These are phyloP conservation scores for Agrocybe chaxingu DNA, from an alignment of 768 basidiomycete species.

Conservation along the genomic window DNA sequence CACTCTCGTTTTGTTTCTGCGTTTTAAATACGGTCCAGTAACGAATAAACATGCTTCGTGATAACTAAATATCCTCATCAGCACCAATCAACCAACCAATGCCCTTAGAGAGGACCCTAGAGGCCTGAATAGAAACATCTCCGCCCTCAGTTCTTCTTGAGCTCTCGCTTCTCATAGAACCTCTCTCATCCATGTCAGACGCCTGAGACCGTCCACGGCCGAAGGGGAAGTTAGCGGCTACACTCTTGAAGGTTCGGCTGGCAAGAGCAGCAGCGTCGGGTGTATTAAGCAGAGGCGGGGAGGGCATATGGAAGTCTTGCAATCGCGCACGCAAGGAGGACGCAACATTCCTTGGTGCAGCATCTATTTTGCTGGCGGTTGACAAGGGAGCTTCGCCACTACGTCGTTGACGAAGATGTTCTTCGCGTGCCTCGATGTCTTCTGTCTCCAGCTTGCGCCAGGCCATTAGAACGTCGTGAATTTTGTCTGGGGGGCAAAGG, in stretches of 20 bases:
- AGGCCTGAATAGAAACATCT: slow-evolving; percentile 73
- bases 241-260: slow-evolving; percentile 71
- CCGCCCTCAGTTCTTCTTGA: slow-evolving; percentile 44
- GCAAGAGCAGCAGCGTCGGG: slow-evolving; percentile 82
- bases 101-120: slow-evolving; percentile 79
- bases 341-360: slow-evolving; percentile 31
- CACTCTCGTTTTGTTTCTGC: slow-evolving; percentile 9
- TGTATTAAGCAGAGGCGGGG: slow-evolving; percentile 64
- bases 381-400: slow-evolving; percentile 3
- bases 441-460: slow-evolving; percentile 79
- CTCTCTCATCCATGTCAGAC: slow-evolving; percentile 40
- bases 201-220: slow-evolving; percentile 38
- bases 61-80: slow-evolving; percentile 46
- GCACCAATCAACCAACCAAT: slow-evolving; percentile 96
- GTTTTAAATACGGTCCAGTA: background rate
- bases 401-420: slow-evolving; percentile 21
- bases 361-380: slow-evolving; percentile 4
- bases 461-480: slow-evolving; percentile 70
- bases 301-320: slow-evolving; percentile 65
- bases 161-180: slow-evolving; percentile 34
- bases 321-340: slow-evolving; percentile 60
- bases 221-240: slow-evolving; percentile 75
- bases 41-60: too few relatives aligned
- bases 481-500: slow-evolving; percentile 78
- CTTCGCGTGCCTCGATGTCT: slow-evolving; percentile 49